A percentile compares a stretch with the other conserved stretches of the same genome.
Conservation (phyloP, 345 rosid genomes). For the Excoecaria cochinchinensis region DNA sequence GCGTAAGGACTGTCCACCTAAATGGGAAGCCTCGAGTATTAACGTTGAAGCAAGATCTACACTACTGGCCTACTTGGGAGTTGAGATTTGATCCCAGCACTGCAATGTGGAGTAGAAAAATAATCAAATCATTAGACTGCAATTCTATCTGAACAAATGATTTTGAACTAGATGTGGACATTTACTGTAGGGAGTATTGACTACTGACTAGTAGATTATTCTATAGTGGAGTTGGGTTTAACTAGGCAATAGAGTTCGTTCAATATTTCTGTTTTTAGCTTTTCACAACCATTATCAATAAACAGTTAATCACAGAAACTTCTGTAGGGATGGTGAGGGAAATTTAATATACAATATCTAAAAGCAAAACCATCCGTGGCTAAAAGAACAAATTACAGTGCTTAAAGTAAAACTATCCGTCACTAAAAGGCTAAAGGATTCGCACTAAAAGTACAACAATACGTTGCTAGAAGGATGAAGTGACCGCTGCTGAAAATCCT, state of each 20-base stretch:
- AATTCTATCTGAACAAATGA: not conserved
- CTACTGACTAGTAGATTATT: not conserved
- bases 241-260: not conserved
- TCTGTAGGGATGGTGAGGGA: no score
- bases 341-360: no score
- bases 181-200: not conserved
- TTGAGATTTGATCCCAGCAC: conserved; percentile 71
- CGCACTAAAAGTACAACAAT: no score
- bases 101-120: conserved; percentile 67
- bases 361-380: no score
- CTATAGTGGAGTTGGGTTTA: not conserved
- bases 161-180: not conserved
- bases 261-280: no score
- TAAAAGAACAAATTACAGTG: no score
- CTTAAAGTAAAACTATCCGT: no score
- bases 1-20: conserved; percentile 76
- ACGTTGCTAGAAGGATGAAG: no score
- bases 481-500: no score
- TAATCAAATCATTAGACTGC: conserved; percentile 52
- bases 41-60: conserved; percentile 90
- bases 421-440: no score
- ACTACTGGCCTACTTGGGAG: conserved; percentile 97
- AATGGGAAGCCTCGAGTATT: conserved; percentile 88
- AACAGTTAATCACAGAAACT: no score
- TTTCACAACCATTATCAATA: no score